Base-by-base conservation (phyloP, 495 filamentous ascomycete species). In the Thermothielavioides terrestris region DNA sequence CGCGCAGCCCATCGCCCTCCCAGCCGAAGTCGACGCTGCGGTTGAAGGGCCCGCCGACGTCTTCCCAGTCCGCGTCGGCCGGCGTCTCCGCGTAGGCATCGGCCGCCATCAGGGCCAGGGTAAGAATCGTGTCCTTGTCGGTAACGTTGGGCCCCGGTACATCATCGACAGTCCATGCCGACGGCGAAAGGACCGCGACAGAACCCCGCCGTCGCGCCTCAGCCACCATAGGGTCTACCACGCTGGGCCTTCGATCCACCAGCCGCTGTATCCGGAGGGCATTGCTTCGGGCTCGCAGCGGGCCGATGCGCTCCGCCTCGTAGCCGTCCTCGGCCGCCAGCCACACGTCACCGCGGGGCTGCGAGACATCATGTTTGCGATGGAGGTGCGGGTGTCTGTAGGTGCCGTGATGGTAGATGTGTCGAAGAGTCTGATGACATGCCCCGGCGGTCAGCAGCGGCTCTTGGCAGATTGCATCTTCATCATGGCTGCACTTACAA, bases 361-460 rank as follows among this genome's bases (percentile, higher is more conserved):
- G 68, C 42, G 58, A 42, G 20, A 96, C 70, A 64, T 96, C 89
- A 34, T 84, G 72, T 57, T 81, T 82, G 34, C 78, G 73, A 59
- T 95, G 85, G 15, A 94, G 77, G 15, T 77, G 67, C 6, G 87
- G 87, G 53, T 94, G 77, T 55, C 79, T 68, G 62, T 79, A 59
- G 41, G 85, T 82, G 6, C 89, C 92, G 62, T 95, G 91, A 59
- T 92, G 89, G 68, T 88, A 89, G 46, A 97, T 81, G 67, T 97
- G 92, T 53, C 86, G 83, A 52, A 98, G 75, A 6, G 79, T 85
- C 84, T 92, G 66, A 53, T 47, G 20, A 18, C 6, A 55, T 21
- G 35, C 14, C 31, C 6, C 14, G 40, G 36, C 28, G 48, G 49
- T 40, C 25, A 32, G 47, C 25, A 32, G 17, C 15, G 7, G 17